Conservation (phyloP, 225 moss, liverwort and hornwort genomes). For the Takakia lepidozioides region DNA sequence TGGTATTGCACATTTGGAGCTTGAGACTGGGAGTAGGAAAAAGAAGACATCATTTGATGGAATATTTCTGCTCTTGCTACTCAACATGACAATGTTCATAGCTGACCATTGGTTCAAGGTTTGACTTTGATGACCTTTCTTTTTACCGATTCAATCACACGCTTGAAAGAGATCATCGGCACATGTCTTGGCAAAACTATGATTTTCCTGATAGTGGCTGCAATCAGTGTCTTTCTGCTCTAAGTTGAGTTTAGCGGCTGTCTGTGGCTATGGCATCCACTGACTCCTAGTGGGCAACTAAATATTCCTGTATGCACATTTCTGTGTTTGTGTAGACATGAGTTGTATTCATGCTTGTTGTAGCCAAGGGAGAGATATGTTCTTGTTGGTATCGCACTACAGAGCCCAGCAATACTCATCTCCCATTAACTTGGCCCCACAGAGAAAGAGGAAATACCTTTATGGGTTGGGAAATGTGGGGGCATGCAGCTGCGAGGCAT, state of each 20-base stretch:
- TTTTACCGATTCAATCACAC: too few species aligned
- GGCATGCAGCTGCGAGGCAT: conserved; percentile 59
- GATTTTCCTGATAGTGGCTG: conserved; percentile 3
- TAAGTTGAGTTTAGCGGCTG: neutral
- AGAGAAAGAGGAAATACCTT: neutral
- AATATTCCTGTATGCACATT: too few species aligned
- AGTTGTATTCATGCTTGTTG: neutral
- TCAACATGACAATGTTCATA: conserved; percentile 68
- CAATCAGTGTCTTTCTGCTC: neutral
- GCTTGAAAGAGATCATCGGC: neutral
- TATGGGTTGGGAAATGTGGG: conserved; percentile 2
- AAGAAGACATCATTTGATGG: conserved; percentile 74
- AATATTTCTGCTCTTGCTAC: conserved; percentile 69
- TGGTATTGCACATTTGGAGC: conserved; percentile 51
- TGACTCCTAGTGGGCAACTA: too few species aligned
- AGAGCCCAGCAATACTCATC: too few species aligned
- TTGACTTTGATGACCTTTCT: too few species aligned
- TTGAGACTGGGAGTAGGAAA: conserved; percentile 31
- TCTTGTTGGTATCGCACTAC: neutral
- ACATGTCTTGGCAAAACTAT: neutral
- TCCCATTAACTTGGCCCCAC: too few species aligned
- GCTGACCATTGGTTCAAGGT: conserved; percentile 85
- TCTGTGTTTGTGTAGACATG: neutral
- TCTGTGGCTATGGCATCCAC: too few species aligned
- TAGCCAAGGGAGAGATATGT: neutral